Evolutionary conservation across 2,329 filamentous ascomycete species (phyloP), one percentile per base, ranked within the genome.

Genomic region (Colletotrichum sublineola): DNA sequence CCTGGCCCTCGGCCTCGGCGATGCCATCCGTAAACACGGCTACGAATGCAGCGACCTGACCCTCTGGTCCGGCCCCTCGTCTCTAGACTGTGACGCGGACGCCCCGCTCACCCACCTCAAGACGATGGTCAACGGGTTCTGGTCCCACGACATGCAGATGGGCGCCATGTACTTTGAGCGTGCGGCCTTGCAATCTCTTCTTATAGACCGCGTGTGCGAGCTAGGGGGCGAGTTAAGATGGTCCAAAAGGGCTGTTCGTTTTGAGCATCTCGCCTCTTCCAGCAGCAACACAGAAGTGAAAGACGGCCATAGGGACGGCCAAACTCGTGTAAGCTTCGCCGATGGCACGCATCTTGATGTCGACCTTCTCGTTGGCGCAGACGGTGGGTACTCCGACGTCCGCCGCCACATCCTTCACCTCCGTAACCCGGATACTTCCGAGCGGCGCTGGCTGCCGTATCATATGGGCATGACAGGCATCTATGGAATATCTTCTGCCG

Each of bases 121-220:
- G 42, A 55, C 55, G 2, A 70, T 71, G 40, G 67, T 48, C 2
- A 68, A 76, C 50, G 74, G 63, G 31, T 73, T 74, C 57, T 77
- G 75, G 74, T 77, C 76, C 9, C 46, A 68, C 8, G 75, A 76
- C 42, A 50, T 77, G 20, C 61, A 75, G 29, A 73, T 67, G 1
- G 77, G 74, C 1, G 70, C 74, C 8, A 60, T 74, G 48, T 76
- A 77, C 64, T 76, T 76, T 68, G 75, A 78, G 63, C 72, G 76
- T 2, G 72, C 71, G 12, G 66, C 56, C 2, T 38, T 77, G 18
- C 75, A 76, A 53, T 70, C 68, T 2, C 56, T 77, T 1, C 73
- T 77, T 2, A 63, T 76, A 1, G 67, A 76, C 29, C 70, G 66
- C 40, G 71, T 77, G 5, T 61, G 44, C 0, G 68, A 74, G 11